Evolutionary conservation across 495 filamentous ascomycete species (phyloP), one percentile per base, ranked within the genome.

Genomic region (Darksidea phi): DNA sequence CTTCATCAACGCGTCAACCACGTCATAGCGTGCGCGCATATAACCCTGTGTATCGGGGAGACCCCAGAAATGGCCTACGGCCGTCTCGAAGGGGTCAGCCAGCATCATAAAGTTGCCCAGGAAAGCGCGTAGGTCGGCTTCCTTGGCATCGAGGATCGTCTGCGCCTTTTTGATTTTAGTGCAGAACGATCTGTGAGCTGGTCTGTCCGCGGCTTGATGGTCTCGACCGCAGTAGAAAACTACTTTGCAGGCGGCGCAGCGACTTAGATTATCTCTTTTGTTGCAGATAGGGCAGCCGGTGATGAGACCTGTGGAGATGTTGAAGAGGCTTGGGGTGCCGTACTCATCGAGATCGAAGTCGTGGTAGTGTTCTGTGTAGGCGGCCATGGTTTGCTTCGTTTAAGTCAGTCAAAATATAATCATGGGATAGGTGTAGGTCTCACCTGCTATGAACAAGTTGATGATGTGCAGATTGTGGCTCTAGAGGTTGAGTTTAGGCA

Each of bases 171-270:
- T 71, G 61, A 82, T 71, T 0, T 17, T 42, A 13, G 63, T 73
- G 70, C 82, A 85, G 28, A 68, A 66, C 8, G 59, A 26, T 58
- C 78, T 76, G 67, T 84, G 81, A 6, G 26, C 45, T 6, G 66
- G 46, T 24, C 73, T 60, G 57, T 84, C 49, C 7, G 65, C 41
- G 24, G 48, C 46, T 61, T 82, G 78, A 63, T 82, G 79, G 7
- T 71, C 75, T 13, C 61, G 57, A 52, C 70, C 64, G 61, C 82
- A 83, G 64, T 84, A 84, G 17, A 58, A 49, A 25, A 75, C 63
- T 5, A 75, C 71, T 57, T 73, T 74, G 64, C 81, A 84, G 36
- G 61, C 71, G 24, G 66, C 50, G 60, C 79, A 83, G 17, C 67
- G 70, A 7, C 51, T 42, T 10, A 73, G 64, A 26, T 67, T 58